Percentiles rank a stretch among this genome's conserved stretches.
Conservation (phyloP, 1,139 yeast species). For the Geotrichum phurueaensis region DNA sequence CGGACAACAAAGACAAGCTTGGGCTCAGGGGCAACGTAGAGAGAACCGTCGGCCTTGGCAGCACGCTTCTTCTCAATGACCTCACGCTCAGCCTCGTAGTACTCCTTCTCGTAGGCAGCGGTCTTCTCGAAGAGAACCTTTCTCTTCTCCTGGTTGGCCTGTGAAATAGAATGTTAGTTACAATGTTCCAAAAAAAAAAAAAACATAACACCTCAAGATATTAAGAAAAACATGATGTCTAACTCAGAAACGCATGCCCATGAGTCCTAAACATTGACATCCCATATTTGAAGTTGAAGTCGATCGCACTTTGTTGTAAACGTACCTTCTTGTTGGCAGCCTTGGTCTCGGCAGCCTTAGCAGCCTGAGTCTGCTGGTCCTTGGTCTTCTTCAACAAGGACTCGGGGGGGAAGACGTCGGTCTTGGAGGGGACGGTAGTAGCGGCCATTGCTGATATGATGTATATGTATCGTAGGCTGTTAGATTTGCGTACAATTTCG, state of each 20-base stretch:
- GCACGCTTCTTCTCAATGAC: constrained; percentile 89
- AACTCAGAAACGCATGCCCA: background rate
- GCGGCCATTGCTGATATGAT: constrained; percentile 18
- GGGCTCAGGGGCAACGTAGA: constrained; percentile 91
- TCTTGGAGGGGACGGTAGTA: constrained; percentile 19
- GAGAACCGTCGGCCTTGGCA: constrained; percentile 82
- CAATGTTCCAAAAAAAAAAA: background rate
- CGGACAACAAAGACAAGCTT: constrained; percentile 96
- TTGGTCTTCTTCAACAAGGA: constrained; percentile 91
- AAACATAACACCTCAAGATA: background rate
- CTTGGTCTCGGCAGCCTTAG: constrained; percentile 79
- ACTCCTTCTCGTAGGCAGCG: constrained; percentile 96
- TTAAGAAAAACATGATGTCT: background rate
- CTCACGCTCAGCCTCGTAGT: constrained; percentile 92
- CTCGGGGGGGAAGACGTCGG: constrained; percentile 62
- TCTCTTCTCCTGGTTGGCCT: constrained; percentile 50
- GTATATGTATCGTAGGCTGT: constrained; percentile 9
- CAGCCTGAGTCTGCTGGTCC: constrained; percentile 51
- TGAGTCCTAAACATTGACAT: background rate
- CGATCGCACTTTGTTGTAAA: background rate
- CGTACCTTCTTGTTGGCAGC: constrained; percentile 92
- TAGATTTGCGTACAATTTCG: constrained; percentile 16
- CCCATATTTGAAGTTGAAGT: background rate
- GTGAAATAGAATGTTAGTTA: constrained; percentile 24
- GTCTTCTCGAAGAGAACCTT: constrained; percentile 94